Percentiles rank a stretch among this genome's conserved stretches.
phyloP scores from a whole-genome alignment of 176 grass and related monocot species.

The Oropetium thomaeum region DNA sequence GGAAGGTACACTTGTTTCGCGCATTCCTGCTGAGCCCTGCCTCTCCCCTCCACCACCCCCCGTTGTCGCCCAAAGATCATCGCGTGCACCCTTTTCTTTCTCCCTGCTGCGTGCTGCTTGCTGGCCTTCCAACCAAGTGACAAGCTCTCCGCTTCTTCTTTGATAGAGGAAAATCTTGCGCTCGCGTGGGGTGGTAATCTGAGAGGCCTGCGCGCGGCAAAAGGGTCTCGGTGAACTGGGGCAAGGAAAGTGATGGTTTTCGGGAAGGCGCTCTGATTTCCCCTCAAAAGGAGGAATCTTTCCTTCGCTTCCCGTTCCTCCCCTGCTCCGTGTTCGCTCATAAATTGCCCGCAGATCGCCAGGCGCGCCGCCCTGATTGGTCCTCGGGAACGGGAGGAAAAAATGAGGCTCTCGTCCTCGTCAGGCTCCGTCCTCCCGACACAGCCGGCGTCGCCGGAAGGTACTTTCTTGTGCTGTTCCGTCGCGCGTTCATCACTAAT shows the following conservation, averaged over 20 bases:
- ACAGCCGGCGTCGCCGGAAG: slow-evolving; percentile 48
- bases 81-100: neutral
- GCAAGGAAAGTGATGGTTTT: slow-evolving; percentile 54
- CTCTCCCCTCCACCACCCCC: no score
- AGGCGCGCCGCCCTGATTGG: neutral
- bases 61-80: slow-evolving; percentile 30
- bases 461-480: slow-evolving; percentile 7
- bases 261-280: slow-evolving; percentile 58
- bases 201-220: slow-evolving; percentile 7
- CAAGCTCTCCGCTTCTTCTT: neutral
- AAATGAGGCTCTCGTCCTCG: slow-evolving; percentile 58
- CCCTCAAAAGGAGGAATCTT: slow-evolving; percentile 63
- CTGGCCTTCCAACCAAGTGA: neutral
- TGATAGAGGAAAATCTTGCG: neutral
- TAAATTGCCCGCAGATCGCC: slow-evolving; percentile 46
- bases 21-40: slow-evolving; percentile 3
- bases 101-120: neutral
- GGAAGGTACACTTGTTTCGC: slow-evolving; percentile 1
- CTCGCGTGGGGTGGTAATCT: neutral
- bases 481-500: slow-evolving; percentile 8
- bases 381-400: neutral
- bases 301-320: slow-evolving; percentile 30
- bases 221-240: slow-evolving; percentile 18
- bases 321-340: slow-evolving; percentile 17
- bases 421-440: slow-evolving; percentile 34